These are phyloP conservation scores for Kodamaea neixiangensis DNA, from an alignment of 805 yeast genomes.

Conservation along the genomic window DNA sequence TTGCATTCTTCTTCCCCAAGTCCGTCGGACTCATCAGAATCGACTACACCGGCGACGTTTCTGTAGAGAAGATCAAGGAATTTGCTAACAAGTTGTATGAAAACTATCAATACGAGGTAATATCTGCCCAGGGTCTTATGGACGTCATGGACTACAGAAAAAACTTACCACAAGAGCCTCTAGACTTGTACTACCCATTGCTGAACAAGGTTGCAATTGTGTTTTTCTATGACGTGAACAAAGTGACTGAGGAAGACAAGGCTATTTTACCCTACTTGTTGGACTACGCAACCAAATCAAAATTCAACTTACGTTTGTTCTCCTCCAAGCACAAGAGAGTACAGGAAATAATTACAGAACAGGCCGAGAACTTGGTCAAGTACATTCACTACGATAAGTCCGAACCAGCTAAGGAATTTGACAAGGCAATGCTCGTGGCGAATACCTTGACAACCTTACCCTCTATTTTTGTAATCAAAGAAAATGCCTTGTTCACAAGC, in stretches of 20 bases:
- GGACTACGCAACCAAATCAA: constrained; percentile 59
- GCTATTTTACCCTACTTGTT: constrained; percentile 59
- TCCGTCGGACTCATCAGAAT: constrained; percentile 48
- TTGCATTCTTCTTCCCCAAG: constrained; percentile 56
- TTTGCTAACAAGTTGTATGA: constrained; percentile 52
- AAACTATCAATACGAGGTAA: constrained; percentile 43
- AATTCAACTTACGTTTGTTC: constrained; percentile 54
- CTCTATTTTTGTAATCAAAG: constrained; percentile 60
- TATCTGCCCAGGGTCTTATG: constrained; percentile 29
- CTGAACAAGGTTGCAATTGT: constrained; percentile 51
- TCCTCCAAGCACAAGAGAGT: constrained; percentile 49
- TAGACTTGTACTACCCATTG: constrained; percentile 38
- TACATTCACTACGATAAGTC: constrained; percentile 45
- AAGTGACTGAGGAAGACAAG: constrained; percentile 61
- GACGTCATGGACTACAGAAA: constrained; percentile 32
- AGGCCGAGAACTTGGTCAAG: constrained; percentile 42
- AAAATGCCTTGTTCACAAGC: constrained; percentile 51
- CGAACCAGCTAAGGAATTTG: constrained; percentile 34
- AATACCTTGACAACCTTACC: constrained; percentile 62
- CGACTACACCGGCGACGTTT: constrained; percentile 41
- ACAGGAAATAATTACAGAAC: constrained; percentile 41
- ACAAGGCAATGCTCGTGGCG: constrained; percentile 49
- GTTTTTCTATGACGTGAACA: constrained; percentile 52
- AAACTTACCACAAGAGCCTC: constrained; percentile 32
- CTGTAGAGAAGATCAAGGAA: constrained; percentile 30